Conservation (phyloP, 2,329 filamentous ascomycete species). For the Ophiosphaerella herpotricha region DNA sequence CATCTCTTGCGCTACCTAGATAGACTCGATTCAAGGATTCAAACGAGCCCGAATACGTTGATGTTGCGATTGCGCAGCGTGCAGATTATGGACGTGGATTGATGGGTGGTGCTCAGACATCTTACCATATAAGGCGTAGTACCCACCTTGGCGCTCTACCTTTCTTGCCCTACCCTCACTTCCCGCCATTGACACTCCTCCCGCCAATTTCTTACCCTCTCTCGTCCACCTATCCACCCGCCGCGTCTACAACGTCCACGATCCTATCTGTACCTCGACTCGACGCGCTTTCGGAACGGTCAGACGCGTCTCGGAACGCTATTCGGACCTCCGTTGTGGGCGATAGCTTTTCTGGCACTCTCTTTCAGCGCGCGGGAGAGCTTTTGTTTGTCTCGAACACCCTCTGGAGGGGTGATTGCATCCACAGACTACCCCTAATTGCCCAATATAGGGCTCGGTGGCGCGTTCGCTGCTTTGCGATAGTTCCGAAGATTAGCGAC, state of each 20-base stretch:
- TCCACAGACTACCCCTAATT: neutral
- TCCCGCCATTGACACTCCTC: conserved; percentile 41
- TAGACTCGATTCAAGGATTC: conserved; percentile 51
- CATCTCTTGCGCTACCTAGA: conserved; percentile 14
- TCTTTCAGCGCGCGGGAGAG: conserved; percentile 24
- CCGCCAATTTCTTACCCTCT: conserved; percentile 38
- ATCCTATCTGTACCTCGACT: conserved; percentile 30
- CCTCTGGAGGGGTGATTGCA: conserved; percentile 15
- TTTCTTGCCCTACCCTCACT: conserved; percentile 36
- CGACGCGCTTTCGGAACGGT: conserved; percentile 52
- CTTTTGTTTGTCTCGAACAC: conserved; percentile 11
- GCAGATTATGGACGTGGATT: conserved; percentile 32
- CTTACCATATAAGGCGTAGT: conserved; percentile 32
- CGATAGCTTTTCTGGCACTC: conserved; percentile 36
- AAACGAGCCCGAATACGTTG: conserved; percentile 69
- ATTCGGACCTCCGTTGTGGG: conserved; percentile 34
- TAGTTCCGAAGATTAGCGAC: conserved; percentile 32
- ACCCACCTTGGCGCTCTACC: conserved; percentile 24
- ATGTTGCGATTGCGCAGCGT: conserved; percentile 43
- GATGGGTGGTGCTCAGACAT: conserved; percentile 33
- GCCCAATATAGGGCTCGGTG: conserved; percentile 1
- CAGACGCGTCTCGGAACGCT: conserved; percentile 45
- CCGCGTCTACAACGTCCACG: conserved; percentile 32
- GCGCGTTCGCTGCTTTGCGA: conserved; percentile 28
- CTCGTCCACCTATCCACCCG: conserved; percentile 33